Percentiles rank a stretch among this genome's conserved stretches.
These are phyloP conservation scores for Sclerospora graminicola DNA, from an alignment of 352 stramenopile genomes.

Conservation along the genomic window DNA sequence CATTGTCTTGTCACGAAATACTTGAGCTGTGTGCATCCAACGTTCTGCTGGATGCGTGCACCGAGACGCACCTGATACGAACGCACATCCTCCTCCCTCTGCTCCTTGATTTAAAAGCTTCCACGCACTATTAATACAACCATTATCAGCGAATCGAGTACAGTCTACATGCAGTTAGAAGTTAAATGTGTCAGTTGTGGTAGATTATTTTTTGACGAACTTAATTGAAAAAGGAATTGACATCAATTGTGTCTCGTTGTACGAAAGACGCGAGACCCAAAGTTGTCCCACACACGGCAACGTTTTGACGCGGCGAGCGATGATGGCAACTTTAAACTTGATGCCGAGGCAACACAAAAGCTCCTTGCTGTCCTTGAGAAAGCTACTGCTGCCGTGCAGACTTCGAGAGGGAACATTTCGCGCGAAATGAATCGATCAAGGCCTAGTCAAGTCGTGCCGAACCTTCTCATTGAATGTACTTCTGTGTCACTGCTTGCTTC, in stretches of 20 bases:
- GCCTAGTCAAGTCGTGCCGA: slow-evolving; percentile 3
- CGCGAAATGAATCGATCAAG: slow-evolving; percentile 9
- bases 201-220: too few species aligned
- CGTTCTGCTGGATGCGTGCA: too few species aligned
- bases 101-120: too few species aligned
- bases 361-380: slow-evolving; percentile 19
- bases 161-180: too few species aligned
- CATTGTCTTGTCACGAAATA: too few species aligned
- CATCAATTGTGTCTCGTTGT: slow-evolving; percentile 54
- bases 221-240: too few species aligned
- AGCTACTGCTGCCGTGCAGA: slow-evolving; percentile 9
- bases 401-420: slow-evolving; percentile 7
- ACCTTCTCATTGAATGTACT: neutral
- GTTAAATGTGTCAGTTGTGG: too few species aligned
- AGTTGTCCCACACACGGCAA: slow-evolving; percentile 42
- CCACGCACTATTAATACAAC: too few species aligned
- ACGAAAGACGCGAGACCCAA: slow-evolving; percentile 47
- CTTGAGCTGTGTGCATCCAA: too few species aligned
- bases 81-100: too few species aligned
- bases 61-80: too few species aligned
- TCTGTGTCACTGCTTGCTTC: slow-evolving; percentile 19
- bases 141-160: too few species aligned
- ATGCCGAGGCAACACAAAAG: slow-evolving; percentile 12
- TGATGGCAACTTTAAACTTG: slow-evolving; percentile 14
- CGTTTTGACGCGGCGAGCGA: slow-evolving; percentile 16